Conservation (phyloP, 768 basidiomycete species). For the Naganishia vaughanmartiniae region DNA sequence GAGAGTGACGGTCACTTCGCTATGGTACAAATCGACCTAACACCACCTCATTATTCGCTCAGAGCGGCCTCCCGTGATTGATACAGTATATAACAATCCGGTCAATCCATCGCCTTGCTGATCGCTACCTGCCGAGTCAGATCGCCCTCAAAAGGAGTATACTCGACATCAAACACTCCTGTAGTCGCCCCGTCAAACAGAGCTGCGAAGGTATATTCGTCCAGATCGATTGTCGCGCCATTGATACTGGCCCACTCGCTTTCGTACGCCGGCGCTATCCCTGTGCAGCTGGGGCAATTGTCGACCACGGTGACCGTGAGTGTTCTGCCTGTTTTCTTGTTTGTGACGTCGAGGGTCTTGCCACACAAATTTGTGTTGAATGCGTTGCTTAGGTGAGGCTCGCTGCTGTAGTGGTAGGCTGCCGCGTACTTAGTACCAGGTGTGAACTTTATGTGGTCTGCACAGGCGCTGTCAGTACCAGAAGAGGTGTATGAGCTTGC, state of each 20-base stretch:
- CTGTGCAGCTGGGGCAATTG: slow-evolving; percentile 11
- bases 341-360: slow-evolving; percentile 2
- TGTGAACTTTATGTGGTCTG: too few species aligned
- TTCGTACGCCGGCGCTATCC: background rate
- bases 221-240: slow-evolving; percentile 25
- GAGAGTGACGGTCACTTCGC: too few species aligned
- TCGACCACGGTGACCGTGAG: slow-evolving; percentile 1
- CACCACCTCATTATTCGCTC: too few species aligned
- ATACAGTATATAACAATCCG: too few species aligned
- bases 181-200: slow-evolving; percentile 5
- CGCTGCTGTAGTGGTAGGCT: slow-evolving; percentile 4
- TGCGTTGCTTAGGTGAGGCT: background rate
- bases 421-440: background rate
- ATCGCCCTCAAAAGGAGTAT: slow-evolving; percentile 1
- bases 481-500: background rate
- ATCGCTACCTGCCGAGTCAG: background rate
- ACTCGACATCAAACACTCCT: slow-evolving; percentile 18
- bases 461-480: too few species aligned
- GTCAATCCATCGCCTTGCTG: too few species aligned
- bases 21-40: too few species aligned
- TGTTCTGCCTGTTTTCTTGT: background rate
- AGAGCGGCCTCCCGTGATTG: too few species aligned
- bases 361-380: slow-evolving; percentile 4
- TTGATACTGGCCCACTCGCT: slow-evolving; percentile 6
- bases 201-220: background rate